Evolutionary conservation across 345 rosid species (phyloP).

Genomic region (Balakata baccata): DNA sequence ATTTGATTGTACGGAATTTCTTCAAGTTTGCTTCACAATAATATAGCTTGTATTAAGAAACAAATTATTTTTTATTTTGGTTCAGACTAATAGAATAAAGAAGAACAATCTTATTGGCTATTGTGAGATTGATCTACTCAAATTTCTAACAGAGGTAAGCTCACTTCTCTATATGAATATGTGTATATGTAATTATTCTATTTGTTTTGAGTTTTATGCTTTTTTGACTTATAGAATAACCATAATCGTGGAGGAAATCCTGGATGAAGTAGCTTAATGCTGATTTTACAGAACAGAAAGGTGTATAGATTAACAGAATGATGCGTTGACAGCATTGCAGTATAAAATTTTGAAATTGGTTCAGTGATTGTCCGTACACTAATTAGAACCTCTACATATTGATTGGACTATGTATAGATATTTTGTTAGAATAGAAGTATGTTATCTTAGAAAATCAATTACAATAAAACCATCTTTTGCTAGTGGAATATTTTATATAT

Average conservation of each 20-base stretch:
- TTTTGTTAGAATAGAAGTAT: not conserved
- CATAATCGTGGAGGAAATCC: not conserved
- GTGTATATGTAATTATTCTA: not conserved
- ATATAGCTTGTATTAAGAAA: not conserved
- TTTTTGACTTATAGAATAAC: not conserved
- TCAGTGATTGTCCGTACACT: not conserved
- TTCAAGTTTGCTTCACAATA: not conserved
- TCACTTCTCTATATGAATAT: not conserved
- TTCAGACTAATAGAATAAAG: slow-evolving; percentile 79
- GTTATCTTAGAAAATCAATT: not conserved
- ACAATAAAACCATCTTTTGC: not conserved
- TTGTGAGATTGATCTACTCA: slow-evolving; percentile 75
- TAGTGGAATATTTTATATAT: not conserved
- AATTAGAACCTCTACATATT: not conserved
- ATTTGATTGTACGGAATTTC: not conserved
- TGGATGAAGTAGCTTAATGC: not conserved
- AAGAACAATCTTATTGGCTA: slow-evolving; percentile 79
- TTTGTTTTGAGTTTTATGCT: not conserved
- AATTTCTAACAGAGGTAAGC: slow-evolving; percentile 58
- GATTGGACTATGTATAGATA: not conserved
- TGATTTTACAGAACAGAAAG: not conserved
- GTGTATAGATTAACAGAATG: not conserved
- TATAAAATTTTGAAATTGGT: not conserved
- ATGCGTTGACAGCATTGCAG: not conserved
- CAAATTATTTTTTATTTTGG: not conserved